Evolutionary conservation across 2,329 filamentous ascomycete species (phyloP), one percentile per base, ranked within the genome.

Genomic region (Fusarium nanum): DNA sequence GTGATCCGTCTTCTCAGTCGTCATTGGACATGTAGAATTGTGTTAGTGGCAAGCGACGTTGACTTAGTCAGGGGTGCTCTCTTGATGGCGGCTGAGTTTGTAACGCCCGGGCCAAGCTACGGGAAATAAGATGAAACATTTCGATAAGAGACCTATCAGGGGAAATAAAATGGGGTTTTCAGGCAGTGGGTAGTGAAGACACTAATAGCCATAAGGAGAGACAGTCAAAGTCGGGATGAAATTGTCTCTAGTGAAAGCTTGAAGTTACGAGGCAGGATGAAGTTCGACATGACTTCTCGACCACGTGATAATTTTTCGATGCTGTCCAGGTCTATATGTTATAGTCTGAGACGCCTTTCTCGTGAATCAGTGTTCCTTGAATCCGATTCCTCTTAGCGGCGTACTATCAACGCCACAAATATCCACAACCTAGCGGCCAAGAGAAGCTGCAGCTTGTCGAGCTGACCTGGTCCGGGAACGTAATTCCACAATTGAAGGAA

Each of bases 91-190:
- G 5, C 9, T 52, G 23, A 14, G 47, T 65, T 53, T 18, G 48
- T 7, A 54, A 45, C 53, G 47, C 46, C 42, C n/a, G 25, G 59
- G 22, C 48, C 44, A 32, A 20, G 46, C 41, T 56, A 56, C 40
- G 32, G 55, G 62, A 34, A 48, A 67, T 60, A 49, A 67, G 60
- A 67, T 67, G 56, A 67, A 67, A 53, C 56, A 56, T 23, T 42
- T 30, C 18, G 14, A 50, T n/a, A 6, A n/a, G 18, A 37, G 34
- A 37, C 34, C 34, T 37, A n/a, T 37, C 34, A 52, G 18, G 30
- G 41, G 23, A 46, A 12, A 25, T 42, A 28, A 25, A 30, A 62
- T 60, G 56, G 30, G 8, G 30, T 22, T 18, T 37, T 52, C 32
- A 41, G 44, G n/a, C 32, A 5, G 30, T 63, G 30, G 8, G 40